These are phyloP conservation scores for Lagenidium giganteum DNA, from an alignment of 352 stramenopile genomes.

Conservation along the genomic window DNA sequence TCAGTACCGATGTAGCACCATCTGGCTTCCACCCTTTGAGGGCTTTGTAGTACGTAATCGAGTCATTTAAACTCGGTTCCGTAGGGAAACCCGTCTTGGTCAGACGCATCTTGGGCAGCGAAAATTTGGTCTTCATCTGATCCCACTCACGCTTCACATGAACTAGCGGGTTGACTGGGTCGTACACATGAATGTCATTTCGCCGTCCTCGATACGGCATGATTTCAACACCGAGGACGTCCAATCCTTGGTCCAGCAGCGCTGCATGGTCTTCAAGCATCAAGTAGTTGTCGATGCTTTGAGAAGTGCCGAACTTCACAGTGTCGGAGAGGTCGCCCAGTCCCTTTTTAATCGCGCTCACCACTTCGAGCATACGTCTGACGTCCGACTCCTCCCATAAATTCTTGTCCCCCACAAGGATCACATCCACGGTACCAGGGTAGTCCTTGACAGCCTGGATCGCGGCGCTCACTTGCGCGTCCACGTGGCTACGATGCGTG, in stretches of 20 bases:
- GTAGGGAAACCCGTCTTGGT: slow-evolving; percentile 31
- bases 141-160: slow-evolving; percentile 23
- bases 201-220: too few relatives aligned
- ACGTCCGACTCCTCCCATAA: too few relatives aligned
- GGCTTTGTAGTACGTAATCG: slow-evolving; percentile 23
- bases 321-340: slow-evolving; percentile 15
- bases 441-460: slow-evolving; percentile 37
- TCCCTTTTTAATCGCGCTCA: slow-evolving; percentile 24
- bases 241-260: slow-evolving; percentile 12
- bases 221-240: slow-evolving; percentile 28
- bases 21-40: slow-evolving; percentile 21
- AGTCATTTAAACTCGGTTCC: slow-evolving; percentile 11
- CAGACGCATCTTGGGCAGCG: slow-evolving; percentile 20
- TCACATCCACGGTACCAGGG: slow-evolving; percentile 29
- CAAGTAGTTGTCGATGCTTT: slow-evolving; percentile 24
- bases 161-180: slow-evolving; percentile 13
- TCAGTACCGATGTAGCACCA: slow-evolving; percentile 4
- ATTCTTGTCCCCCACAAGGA: slow-evolving; percentile 47
- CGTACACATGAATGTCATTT: slow-evolving; percentile 28
- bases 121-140: slow-evolving; percentile 13
- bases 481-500: slow-evolving; percentile 31
- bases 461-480: slow-evolving; percentile 30
- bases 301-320: slow-evolving; percentile 48
- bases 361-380: slow-evolving; percentile 25
- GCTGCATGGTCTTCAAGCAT: too few relatives aligned